phyloP scores from a whole-genome alignment of 1,284 basidiomycete genomes.

The Trametes versicolor region DNA sequence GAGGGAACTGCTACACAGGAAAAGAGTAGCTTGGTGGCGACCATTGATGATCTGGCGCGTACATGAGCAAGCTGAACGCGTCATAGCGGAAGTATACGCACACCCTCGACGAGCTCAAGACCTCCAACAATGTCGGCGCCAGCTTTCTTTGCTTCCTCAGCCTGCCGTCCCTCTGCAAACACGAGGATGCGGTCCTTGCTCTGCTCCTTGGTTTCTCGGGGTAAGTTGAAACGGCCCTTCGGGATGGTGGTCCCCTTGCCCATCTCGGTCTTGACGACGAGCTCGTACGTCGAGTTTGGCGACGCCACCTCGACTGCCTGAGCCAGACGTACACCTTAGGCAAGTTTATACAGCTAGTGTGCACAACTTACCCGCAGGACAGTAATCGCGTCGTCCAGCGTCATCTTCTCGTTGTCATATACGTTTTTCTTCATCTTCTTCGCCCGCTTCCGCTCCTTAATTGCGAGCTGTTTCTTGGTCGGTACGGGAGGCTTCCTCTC shows the following conservation, averaged over 20 bases:
- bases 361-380: slow-evolving; percentile 70
- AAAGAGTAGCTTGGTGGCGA: slow-evolving; percentile 79
- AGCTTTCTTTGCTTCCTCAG: slow-evolving; percentile 81
- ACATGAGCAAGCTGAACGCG: slow-evolving; percentile 9
- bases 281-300: slow-evolving; percentile 80
- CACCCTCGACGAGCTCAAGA: slow-evolving; percentile 83
- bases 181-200: slow-evolving; percentile 83
- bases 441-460: slow-evolving; percentile 59
- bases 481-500: slow-evolving; percentile 58
- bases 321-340: not conserved
- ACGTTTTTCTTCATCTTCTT: slow-evolving; percentile 56
- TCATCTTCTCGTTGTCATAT: slow-evolving; percentile 69
- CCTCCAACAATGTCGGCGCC: slow-evolving; percentile 91
- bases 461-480: slow-evolving; percentile 72
- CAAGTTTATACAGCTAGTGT: not conserved
- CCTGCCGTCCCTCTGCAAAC: slow-evolving; percentile 84
- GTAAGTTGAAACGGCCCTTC: slow-evolving; percentile 79
- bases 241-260: slow-evolving; percentile 80
- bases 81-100: slow-evolving; percentile 49
- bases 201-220: slow-evolving; percentile 78
- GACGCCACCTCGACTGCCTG: slow-evolving; percentile 85
- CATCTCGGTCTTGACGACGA: slow-evolving; percentile 83
- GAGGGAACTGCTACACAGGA: slow-evolving; percentile 86
- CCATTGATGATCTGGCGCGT: slow-evolving; percentile 68
- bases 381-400: slow-evolving; percentile 68